Evolutionary conservation across 2,329 filamentous ascomycete species (phyloP), one percentile per base, ranked within the genome.

Genomic region (Cladorrhinum sp.): DNA sequence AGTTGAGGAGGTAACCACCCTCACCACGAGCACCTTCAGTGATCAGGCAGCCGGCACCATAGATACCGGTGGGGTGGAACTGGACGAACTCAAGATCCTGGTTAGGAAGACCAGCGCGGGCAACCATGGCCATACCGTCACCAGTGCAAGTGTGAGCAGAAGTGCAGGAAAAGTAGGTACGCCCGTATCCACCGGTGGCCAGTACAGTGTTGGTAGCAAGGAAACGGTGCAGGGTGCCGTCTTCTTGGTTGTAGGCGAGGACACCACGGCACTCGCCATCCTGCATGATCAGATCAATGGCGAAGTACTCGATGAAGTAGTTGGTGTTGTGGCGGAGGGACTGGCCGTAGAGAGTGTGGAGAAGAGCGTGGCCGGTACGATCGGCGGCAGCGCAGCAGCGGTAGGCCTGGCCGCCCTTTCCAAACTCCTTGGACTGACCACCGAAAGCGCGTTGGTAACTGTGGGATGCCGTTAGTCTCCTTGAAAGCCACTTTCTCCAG

Each of bases 241-340:
- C 95, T 80, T 99, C 94, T 80, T 97, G 93, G 85, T 97, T 98
- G 81, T 97, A 97, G 62, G 94, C 94, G 68, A 98, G 84, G 68
- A 98, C 91, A 86, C 95, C 95, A 69, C 93, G 93, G 83, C 94
- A 98, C 77, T 94, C 90, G 64, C 94, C 94, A 72, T 96, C 91
- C 80, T 97, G 90, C 95, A 98, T 98, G 72, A 99, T 90, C 77
- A 98, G 81, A 75, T 98, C 95, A 68, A 96, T 85, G 71, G 93
- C 95, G 76, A 98, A 99, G 84, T 93, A 98, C 80, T 98, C 95
- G 77, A 99, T 97, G 80, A 99, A 98, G 85, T 97, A 99, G 83
- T 97, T 97, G 74, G 94, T 97, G 84, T 97, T 96, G 85, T 98
- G 92, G 74, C 91, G 85, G 64, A 98, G 86, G 58, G 93, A 97